Conservation (phyloP, 1,284 basidiomycete species). For the Sparassis latifolia region DNA sequence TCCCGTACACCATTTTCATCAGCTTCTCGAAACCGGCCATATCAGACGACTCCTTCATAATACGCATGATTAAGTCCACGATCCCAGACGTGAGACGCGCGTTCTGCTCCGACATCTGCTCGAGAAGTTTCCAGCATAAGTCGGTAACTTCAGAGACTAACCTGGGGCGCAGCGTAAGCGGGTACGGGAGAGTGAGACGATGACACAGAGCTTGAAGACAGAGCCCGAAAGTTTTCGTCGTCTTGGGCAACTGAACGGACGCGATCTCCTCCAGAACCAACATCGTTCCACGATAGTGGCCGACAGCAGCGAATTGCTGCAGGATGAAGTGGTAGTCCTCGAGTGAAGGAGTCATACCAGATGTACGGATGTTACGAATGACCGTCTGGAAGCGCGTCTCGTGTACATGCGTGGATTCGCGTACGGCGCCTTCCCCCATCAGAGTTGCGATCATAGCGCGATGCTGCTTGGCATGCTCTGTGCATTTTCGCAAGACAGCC, state of each 20-base stretch:
- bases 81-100: slow-evolving; percentile 49
- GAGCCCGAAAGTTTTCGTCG: slow-evolving; percentile 51
- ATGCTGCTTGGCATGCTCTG: slow-evolving; percentile 37
- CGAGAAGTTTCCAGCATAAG: slow-evolving; percentile 44
- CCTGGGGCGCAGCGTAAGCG: slow-evolving; percentile 25
- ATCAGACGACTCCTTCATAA: slow-evolving; percentile 60
- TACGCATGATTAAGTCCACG: slow-evolving; percentile 58
- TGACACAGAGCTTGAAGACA: slow-evolving; percentile 62
- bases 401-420: slow-evolving; percentile 38
- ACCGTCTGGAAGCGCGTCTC: slow-evolving; percentile 59
- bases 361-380: slow-evolving; percentile 58
- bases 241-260: slow-evolving; percentile 36
- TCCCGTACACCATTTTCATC: slow-evolving; percentile 60
- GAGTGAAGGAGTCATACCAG: slow-evolving; percentile 41
- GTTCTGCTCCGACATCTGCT: slow-evolving; percentile 44
- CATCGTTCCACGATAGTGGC: slow-evolving; percentile 52
- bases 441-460: slow-evolving; percentile 36
- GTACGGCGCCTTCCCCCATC: slow-evolving; percentile 26
- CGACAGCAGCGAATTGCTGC: slow-evolving; percentile 65
- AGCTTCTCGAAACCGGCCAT: slow-evolving; percentile 46
- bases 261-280: slow-evolving; percentile 56
- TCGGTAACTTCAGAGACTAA: slow-evolving; percentile 35
- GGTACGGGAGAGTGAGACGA: slow-evolving; percentile 52
- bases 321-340: slow-evolving; percentile 71
- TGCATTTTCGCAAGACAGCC: slow-evolving; percentile 58